Conservation (phyloP, 176 grass and related monocot species). For the Carex cristatella region DNA sequence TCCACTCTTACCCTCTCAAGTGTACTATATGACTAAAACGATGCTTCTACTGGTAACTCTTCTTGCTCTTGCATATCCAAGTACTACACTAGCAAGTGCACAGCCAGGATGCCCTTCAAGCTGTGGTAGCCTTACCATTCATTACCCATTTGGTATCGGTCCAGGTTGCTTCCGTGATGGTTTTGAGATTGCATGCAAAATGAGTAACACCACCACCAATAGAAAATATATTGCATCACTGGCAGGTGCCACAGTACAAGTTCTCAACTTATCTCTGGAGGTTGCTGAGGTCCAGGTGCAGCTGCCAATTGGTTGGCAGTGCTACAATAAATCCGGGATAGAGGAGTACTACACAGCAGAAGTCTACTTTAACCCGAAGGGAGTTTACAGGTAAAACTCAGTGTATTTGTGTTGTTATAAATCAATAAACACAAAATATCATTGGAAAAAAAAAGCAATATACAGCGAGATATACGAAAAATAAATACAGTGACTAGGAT, state of each 20-base stretch:
- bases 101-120: conserved; percentile 22
- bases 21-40: neutral
- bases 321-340: neutral
- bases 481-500: no score
- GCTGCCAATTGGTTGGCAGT: conserved; percentile 48
- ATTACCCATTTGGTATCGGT: conserved; percentile 78
- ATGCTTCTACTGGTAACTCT: neutral
- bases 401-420: neutral
- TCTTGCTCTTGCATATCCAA: neutral
- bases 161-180: conserved; percentile 23
- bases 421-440: neutral
- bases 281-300: conserved; percentile 34
- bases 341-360: conserved; percentile 6
- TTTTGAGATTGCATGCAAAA: conserved; percentile 28
- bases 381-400: neutral
- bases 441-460: neutral
- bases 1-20: neutral
- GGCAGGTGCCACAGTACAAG: neutral
- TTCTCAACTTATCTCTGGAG: conserved; percentile 33
- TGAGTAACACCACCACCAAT: neutral
- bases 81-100: conserved; percentile 18
- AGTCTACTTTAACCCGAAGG: conserved; percentile 32
- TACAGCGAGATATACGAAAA: no score
- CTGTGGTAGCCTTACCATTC: conserved; percentile 56
- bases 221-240: conserved; percentile 23